phyloP scores from a whole-genome alignment of 108 stramenopile genomes.

The Tribonema minus region DNA sequence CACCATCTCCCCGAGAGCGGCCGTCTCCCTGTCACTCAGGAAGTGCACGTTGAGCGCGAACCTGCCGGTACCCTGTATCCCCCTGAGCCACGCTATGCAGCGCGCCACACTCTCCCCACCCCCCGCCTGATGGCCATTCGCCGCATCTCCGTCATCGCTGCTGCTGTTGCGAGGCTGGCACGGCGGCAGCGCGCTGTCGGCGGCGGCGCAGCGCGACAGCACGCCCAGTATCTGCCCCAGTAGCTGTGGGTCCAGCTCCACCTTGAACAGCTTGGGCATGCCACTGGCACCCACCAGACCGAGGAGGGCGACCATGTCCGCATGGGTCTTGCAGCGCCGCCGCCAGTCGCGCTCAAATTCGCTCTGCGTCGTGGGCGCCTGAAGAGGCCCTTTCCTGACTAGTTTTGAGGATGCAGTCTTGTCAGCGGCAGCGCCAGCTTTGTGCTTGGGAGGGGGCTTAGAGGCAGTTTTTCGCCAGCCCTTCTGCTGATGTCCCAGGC shows the following conservation, averaged over 20 bases:
- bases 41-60: constrained; percentile 12
- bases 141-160: background rate
- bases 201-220: background rate
- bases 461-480: constrained; percentile 7
- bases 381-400: background rate
- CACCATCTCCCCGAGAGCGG: background rate
- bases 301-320: constrained; percentile 8
- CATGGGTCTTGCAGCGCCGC: constrained; percentile 13
- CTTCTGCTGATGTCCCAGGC: constrained; percentile 6
- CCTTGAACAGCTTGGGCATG: constrained; percentile 2
- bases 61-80: constrained; percentile 10
- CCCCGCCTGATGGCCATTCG: background rate
- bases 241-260: constrained; percentile 19
- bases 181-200: background rate
- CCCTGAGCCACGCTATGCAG: constrained; percentile 21
- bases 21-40: background rate
- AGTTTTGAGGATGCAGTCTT: background rate
- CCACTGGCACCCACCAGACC: constrained; percentile 5
- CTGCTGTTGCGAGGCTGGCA: background rate
- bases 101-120: background rate
- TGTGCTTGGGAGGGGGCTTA: background rate
- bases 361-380: background rate
- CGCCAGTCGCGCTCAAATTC: constrained; percentile 37
- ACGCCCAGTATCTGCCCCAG: constrained; percentile 8
- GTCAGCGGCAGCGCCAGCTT: background rate